Conservation (phyloP, 768 basidiomycete species). For the Phylloporus arenicola region DNA sequence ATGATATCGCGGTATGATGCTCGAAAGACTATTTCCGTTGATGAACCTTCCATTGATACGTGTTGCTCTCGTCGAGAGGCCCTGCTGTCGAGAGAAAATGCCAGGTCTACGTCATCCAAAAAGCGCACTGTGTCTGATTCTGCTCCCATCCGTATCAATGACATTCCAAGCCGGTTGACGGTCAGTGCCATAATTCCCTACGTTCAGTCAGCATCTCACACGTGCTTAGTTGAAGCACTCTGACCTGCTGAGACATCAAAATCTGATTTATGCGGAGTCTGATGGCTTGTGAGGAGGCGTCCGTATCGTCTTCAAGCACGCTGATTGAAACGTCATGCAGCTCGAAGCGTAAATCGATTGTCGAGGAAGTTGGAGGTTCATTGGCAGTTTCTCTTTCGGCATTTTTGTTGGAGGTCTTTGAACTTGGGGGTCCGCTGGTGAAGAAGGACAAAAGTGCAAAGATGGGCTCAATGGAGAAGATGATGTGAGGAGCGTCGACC, state of each 20-base stretch:
- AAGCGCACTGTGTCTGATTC: constrained; percentile 81
- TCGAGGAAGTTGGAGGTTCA: constrained; percentile 9
- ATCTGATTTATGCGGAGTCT: constrained; percentile 79
- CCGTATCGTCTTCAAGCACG: constrained; percentile 79
- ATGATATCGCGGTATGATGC: constrained; percentile 95
- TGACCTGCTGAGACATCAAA: constrained; percentile 85
- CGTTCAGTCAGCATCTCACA: constrained; percentile 6
- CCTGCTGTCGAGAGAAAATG: constrained; percentile 83
- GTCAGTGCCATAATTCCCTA: constrained; percentile 80
- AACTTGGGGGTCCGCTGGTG: constrained; percentile 44
- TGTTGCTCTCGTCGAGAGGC: constrained; percentile 62
- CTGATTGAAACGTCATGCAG: constrained; percentile 86
- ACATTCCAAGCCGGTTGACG: constrained; percentile 86
- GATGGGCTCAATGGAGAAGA: constrained; percentile 89
- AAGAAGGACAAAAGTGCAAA: constrained; percentile 88
- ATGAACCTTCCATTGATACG: constrained; percentile 76
- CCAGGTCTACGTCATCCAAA: constrained; percentile 87
- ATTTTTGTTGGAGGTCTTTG: constrained; percentile 11
- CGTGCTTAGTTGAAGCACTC: constrained; percentile 10
- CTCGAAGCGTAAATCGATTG: constrained; percentile 71
- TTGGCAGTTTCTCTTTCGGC: constrained; percentile 11
- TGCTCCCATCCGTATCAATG: constrained; percentile 81
- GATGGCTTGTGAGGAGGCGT: constrained; percentile 79
- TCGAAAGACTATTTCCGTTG: constrained; percentile 83
- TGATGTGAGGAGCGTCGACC: constrained; percentile 87